Conservation (phyloP, 1,139 yeast species). For the Sugiyamaella novakii region DNA sequence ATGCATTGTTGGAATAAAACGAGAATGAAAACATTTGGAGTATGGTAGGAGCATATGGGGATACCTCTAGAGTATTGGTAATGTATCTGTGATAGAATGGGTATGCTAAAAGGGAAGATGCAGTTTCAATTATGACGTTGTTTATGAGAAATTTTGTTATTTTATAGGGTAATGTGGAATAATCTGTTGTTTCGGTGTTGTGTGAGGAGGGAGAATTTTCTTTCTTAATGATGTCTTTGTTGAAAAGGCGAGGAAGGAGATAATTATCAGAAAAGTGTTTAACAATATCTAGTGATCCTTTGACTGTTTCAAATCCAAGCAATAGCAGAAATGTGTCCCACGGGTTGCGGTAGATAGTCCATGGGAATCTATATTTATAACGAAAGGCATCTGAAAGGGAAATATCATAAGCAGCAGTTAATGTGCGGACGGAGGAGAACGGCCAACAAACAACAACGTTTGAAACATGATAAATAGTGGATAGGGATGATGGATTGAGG, state of each 20-base stretch:
- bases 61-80: background rate
- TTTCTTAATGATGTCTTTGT: background rate
- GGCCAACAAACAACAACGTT: background rate
- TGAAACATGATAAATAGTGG: background rate
- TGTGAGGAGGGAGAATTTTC: no score
- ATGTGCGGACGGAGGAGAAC: background rate
- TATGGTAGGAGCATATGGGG: background rate
- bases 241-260: background rate
- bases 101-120: background rate
- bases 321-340: slow-evolving; percentile 4
- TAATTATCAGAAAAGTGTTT: background rate
- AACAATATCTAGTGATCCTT: no score
- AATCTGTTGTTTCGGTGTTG: no score
- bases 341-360: slow-evolving; percentile 3
- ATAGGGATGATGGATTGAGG: slow-evolving; percentile 2
- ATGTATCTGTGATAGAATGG: slow-evolving; percentile 4
- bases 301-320: background rate
- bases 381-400: background rate
- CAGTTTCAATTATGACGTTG: background rate
- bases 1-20: background rate
- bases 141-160: background rate
- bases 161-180: background rate
- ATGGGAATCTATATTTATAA: background rate
- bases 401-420: slow-evolving; percentile 1
- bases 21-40: background rate